A percentile compares a stretch with the other conserved stretches of the same genome.
Evolutionary conservation across 805 yeast genomes (phyloP).

Genomic region (Wickerhamiella lipophila): DNA sequence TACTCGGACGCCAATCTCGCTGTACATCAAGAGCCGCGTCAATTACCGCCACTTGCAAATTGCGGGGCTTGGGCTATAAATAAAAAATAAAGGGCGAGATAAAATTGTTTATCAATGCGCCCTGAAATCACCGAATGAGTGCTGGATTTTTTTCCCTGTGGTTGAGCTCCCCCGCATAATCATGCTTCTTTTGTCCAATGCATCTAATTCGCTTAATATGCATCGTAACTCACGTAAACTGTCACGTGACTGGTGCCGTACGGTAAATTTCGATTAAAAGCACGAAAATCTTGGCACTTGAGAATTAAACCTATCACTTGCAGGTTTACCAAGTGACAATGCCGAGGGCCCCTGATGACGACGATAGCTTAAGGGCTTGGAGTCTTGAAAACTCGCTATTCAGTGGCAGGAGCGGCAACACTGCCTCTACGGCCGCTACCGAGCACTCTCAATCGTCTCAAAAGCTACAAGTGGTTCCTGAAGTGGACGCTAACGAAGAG

Average conservation of each 20-base stretch:
- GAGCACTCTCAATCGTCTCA: neutral
- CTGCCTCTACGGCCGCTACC: constrained; percentile 3
- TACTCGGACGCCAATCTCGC: too few species aligned
- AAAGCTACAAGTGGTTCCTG: neutral
- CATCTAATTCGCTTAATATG: neutral
- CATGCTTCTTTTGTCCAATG: neutral
- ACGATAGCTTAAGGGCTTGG: constrained; percentile 8
- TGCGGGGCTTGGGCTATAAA: too few species aligned
- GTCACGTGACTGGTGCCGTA: constrained; percentile 1
- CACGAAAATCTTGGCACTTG: too few species aligned
- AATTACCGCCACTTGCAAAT: too few species aligned
- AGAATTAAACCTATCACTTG: too few species aligned
- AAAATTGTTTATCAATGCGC: too few species aligned
- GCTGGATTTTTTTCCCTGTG: too few species aligned
- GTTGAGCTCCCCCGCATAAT: too few species aligned
- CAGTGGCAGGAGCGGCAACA: neutral
- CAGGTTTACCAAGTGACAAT: neutral
- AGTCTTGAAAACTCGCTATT: constrained; percentile 6
- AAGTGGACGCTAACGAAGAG: neutral
- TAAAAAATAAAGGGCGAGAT: too few species aligned
- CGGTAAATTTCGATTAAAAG: neutral
- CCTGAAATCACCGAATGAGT: too few species aligned
- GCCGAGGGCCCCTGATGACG: neutral
- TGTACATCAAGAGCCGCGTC: too few species aligned
- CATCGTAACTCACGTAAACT: neutral